Base-by-base conservation (phyloP, 116 monocot genomes). In the Zostera marina region DNA sequence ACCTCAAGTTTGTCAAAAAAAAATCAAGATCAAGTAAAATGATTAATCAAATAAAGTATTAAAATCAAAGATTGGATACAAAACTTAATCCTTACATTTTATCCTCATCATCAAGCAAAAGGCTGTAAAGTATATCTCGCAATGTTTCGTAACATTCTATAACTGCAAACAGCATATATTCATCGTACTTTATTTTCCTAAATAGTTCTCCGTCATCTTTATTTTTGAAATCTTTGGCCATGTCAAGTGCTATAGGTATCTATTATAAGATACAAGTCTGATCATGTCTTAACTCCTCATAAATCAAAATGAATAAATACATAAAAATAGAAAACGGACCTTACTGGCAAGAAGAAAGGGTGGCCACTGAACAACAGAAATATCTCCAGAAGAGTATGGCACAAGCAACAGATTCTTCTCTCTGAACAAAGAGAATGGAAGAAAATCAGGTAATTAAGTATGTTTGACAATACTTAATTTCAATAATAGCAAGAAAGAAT, bases 321-420 rank as follows among this genome's bases (percentile, higher is more conserved):
- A 26, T 39, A 39, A 38, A 23, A 47, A 16, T 5, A 16, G 12
- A 10, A 42, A 11, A 63, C 24, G 47, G 65, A 89, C 96, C 82
- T 89, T 96, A 64, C 89, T 89, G 14, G 96, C 96, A 68, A 96
- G 96, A 62, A 96, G 82, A 71, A 96, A 96, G 19, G 96, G 89
- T 68, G 96, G 96, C 96, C 96, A 96, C 56, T 96, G 89, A 56
- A 96, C 74, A 72, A 89, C 88, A 72, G 79, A 65, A 68, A 85
- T 67, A 17, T 70, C 73, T 51, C 58, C 58, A 41, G 85, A 80
- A 68, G 82, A 80, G 72, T 72, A 88, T 63, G 96, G 89, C 15
- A 96, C 82, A 58, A 96, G 74, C 69, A 96, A 62, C 22, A 96
- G 63, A 78, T 80, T 72, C 63, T 68, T 82, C 71, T 96, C 96